phyloP scores from a whole-genome alignment of 495 filamentous ascomycete genomes.

The Talaromyces thailandensis region DNA sequence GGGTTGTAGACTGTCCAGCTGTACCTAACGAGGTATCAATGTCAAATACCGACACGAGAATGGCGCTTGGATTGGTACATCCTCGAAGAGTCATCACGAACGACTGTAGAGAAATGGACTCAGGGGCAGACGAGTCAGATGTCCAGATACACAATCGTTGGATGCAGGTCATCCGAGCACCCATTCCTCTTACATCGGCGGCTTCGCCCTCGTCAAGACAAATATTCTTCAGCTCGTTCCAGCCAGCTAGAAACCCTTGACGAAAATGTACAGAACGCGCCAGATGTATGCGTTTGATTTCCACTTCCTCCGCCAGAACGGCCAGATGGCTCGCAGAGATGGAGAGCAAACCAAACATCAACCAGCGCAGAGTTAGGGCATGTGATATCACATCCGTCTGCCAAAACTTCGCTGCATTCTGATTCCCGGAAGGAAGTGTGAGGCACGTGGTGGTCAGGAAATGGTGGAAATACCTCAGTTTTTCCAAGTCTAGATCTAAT shows the following conservation, averaged over 20 bases:
- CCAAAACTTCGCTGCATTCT: constrained; percentile 10
- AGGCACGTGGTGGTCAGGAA: constrained; percentile 23
- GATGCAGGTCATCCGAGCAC: constrained; percentile 11
- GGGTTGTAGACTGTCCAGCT: background rate
- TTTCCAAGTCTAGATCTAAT: constrained; percentile 18
- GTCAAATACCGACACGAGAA: background rate
- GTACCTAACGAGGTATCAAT: background rate
- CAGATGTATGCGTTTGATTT: background rate
- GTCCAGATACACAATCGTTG: constrained; percentile 11
- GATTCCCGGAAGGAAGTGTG: constrained; percentile 19
- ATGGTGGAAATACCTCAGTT: constrained; percentile 25
- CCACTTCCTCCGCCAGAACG: constrained; percentile 9
- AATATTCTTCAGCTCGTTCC: background rate
- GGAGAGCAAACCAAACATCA: constrained; percentile 21
- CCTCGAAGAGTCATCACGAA: constrained; percentile 2
- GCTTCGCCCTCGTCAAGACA: background rate
- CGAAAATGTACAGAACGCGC: background rate
- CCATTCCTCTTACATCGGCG: constrained; percentile 7
- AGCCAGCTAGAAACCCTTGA: background rate
- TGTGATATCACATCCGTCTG: constrained; percentile 16
- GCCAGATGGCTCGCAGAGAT: constrained; percentile 20
- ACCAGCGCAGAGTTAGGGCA: constrained; percentile 16
- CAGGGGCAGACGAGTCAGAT: background rate
- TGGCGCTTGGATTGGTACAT: background rate
- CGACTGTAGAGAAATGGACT: background rate